These are phyloP conservation scores for Macrophomina phaseolina DNA, from an alignment of 2,329 filamentous ascomycete genomes.

Conservation along the genomic window DNA sequence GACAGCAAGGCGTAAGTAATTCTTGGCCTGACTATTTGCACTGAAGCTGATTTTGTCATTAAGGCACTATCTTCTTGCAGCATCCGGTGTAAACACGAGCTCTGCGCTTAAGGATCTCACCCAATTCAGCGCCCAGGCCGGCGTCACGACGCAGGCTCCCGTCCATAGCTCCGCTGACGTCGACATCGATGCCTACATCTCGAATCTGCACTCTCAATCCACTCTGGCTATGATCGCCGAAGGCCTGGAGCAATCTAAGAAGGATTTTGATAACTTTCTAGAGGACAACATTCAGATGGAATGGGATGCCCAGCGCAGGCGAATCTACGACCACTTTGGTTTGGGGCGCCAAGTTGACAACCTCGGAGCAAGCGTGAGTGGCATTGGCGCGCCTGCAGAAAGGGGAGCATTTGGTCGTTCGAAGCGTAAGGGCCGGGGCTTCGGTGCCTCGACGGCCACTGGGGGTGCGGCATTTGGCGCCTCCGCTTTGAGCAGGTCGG, in stretches of 20 bases:
- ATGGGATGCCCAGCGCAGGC: conserved; percentile 91
- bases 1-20: conserved; percentile 52
- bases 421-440: conserved; percentile 48
- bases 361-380: conserved; percentile 44
- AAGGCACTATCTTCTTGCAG: conserved; percentile 90
- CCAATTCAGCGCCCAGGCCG: conserved; percentile 70
- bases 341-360: conserved; percentile 60
- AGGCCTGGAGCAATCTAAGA: conserved; percentile 84
- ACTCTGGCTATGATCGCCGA: conserved; percentile 91
- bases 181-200: conserved; percentile 73
- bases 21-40: not conserved
- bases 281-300: conserved; percentile 95
- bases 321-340: conserved; percentile 96
- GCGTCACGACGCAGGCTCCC: conserved; percentile 61
- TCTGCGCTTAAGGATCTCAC: conserved; percentile 86
- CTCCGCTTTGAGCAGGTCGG: conserved; percentile 78
- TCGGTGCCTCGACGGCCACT: conserved; percentile 40
- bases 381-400: conserved; percentile 40
- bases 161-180: conserved; percentile 55
- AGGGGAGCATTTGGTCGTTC: conserved; percentile 61
- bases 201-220: conserved; percentile 86
- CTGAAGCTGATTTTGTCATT: conserved; percentile 30
- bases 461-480: conserved; percentile 61
- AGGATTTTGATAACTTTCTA: conserved; percentile 91
- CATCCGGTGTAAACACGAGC: conserved; percentile 88